These are phyloP conservation scores for Gossypium davidsonii DNA, from an alignment of 441 rosid genomes.

Conservation along the genomic window DNA sequence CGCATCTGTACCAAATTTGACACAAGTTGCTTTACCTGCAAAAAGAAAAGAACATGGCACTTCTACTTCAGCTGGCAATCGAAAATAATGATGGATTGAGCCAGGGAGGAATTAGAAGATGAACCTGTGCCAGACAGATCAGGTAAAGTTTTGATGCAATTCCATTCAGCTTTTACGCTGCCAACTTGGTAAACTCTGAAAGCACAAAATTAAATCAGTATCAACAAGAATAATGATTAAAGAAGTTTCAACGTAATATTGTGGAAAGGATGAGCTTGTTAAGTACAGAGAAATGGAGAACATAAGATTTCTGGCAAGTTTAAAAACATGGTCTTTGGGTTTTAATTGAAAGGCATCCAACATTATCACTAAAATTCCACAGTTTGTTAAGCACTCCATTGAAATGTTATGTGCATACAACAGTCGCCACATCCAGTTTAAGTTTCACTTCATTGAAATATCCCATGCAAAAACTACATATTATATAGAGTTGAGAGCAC, in stretches of 20 bases:
- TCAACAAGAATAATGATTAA: not conserved
- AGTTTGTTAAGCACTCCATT: not conserved
- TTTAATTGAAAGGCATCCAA: not conserved
- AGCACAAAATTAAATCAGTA: not conserved
- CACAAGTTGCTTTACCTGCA: conserved; percentile 75
- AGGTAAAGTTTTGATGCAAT: conserved; percentile 73
- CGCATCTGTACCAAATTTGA: conserved; percentile 83
- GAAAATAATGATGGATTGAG: not conserved
- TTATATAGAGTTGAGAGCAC: not conserved
- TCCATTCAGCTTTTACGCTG: conserved; percentile 94
- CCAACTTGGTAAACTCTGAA: conserved; percentile 83
- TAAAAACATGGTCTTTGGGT: not conserved
- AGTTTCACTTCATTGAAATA: not conserved
- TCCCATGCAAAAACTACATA: not conserved
- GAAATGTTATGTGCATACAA: not conserved
- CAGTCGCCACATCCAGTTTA: not conserved
- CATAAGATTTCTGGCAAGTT: not conserved
- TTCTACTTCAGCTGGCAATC: not conserved
- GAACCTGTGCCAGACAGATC: conserved; percentile 98
- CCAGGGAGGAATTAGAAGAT: not conserved
- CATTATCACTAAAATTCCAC: not conserved
- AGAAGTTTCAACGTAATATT: not conserved
- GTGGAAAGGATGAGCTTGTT: not conserved
- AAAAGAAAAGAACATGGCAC: not conserved
- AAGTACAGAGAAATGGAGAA: not conserved